These are phyloP conservation scores for Chaetomium fimeti DNA, from an alignment of 495 filamentous ascomycete genomes.

Conservation along the genomic window DNA sequence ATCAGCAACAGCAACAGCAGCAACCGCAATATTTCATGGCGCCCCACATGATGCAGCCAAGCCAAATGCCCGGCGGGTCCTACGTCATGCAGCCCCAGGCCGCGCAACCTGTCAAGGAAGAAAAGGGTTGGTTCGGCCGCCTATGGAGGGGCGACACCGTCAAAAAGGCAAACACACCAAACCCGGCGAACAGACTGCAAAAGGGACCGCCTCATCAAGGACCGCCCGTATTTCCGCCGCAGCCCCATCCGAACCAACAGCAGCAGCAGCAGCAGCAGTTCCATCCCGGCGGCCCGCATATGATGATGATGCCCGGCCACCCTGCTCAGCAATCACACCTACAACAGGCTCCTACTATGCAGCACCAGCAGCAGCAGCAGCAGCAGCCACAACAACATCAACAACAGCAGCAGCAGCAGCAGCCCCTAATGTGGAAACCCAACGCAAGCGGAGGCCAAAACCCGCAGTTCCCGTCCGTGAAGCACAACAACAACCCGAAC, in stretches of 20 bases:
- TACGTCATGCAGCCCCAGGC: slow-evolving; percentile 18
- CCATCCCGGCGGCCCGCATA: neutral
- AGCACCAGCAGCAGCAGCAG: slow-evolving; percentile 1
- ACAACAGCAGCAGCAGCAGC: slow-evolving; percentile 9
- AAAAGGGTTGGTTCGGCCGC: slow-evolving; percentile 23
- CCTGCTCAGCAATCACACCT: slow-evolving; percentile 13
- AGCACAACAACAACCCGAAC: slow-evolving; percentile 2
- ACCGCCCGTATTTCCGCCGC: neutral
- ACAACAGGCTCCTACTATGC: slow-evolving; percentile 1
- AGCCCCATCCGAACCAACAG: neutral
- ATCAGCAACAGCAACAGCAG: neutral
- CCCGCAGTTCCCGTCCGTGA: slow-evolving; percentile 1
- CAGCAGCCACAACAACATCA: slow-evolving; percentile 15
- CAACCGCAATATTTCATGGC: no score
- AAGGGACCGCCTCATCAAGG: neutral
- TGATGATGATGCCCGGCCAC: neutral
- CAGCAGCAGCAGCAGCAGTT: neutral
- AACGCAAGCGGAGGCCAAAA: neutral
- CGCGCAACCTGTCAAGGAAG: slow-evolving; percentile 11
- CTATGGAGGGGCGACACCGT: slow-evolving; percentile 16
- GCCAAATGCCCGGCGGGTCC: neutral
- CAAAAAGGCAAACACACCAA: neutral
- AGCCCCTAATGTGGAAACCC: neutral
- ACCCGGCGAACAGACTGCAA: slow-evolving; percentile 13
- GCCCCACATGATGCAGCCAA: slow-evolving; percentile 15